Evolutionary conservation across 345 rosid genomes (phyloP).

Genomic region (Eucalyptus guilfoylei): DNA sequence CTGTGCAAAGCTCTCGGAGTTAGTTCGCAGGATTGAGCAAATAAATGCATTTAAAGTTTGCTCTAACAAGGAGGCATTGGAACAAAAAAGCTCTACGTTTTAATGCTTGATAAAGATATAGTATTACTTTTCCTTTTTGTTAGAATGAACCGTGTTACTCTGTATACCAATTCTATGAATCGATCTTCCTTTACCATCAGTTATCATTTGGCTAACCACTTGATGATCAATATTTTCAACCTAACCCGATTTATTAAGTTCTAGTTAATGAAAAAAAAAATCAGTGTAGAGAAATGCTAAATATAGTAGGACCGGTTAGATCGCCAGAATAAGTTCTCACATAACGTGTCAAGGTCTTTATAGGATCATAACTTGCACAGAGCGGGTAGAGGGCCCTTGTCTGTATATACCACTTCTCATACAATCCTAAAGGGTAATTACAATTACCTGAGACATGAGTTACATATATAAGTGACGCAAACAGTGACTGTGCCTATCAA

Average conservation of each 20-base stretch:
- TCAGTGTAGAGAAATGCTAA: background rate
- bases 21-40: no score
- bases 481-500: fast-evolving
- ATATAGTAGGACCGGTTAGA: no score
- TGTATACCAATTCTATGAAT: background rate
- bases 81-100: no score
- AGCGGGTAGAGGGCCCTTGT: background rate
- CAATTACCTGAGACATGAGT: background rate
- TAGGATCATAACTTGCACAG: background rate
- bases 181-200: background rate
- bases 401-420: background rate
- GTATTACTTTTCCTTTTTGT: no score
- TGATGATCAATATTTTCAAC: background rate
- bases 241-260: background rate
- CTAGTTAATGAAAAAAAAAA: no score
- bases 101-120: no score
- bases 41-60: no score
- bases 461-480: no score
- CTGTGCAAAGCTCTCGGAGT: no score
- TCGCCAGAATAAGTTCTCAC: background rate
- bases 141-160: no score
- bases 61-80: no score
- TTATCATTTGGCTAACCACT: background rate
- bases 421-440: background rate
- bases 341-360: background rate